Conservation (phyloP, 352 stramenopile species). For the Phytophthora pluvialis region DNA sequence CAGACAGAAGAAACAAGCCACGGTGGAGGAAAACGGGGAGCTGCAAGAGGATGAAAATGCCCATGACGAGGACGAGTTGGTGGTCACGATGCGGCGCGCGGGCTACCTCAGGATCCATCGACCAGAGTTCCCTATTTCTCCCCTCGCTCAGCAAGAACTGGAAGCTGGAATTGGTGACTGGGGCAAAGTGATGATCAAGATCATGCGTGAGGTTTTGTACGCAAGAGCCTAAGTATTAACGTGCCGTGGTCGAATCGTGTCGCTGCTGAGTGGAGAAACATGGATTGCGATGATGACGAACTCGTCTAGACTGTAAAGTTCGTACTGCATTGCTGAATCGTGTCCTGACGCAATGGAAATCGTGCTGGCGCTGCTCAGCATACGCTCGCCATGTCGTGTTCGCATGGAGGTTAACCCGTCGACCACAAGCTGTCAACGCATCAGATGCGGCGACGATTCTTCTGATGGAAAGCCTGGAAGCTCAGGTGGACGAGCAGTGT, state of each 20-base stretch:
- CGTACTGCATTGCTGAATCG: background rate
- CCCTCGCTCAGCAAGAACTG: slow-evolving; percentile 22
- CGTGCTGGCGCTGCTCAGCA: slow-evolving; percentile 5
- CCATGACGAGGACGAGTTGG: background rate
- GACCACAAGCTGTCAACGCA: slow-evolving; percentile 22
- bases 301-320: background rate
- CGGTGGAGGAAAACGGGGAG: background rate
- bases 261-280: too few relatives aligned
- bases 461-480: slow-evolving; percentile 24
- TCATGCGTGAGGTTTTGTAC: slow-evolving; percentile 29
- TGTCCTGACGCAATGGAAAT: background rate
- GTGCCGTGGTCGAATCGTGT: background rate
- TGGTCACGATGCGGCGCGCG: slow-evolving; percentile 26
- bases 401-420: slow-evolving; percentile 7
- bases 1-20: slow-evolving; percentile 10
- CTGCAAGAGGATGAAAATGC: background rate
- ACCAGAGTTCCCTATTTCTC: slow-evolving; percentile 20
- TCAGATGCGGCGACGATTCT: slow-evolving; percentile 28
- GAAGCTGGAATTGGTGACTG: slow-evolving; percentile 21
- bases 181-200: slow-evolving; percentile 34
- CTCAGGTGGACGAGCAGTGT: slow-evolving; percentile 2
- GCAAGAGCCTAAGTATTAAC: background rate
- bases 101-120: slow-evolving; percentile 22
- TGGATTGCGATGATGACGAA: too few relatives aligned
- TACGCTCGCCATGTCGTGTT: slow-evolving; percentile 7